A percentile compares a stretch with the other conserved stretches of the same genome.
Evolutionary conservation across 805 yeast species (phyloP).

Genomic region (Tetrapisispora iriomotensis): DNA sequence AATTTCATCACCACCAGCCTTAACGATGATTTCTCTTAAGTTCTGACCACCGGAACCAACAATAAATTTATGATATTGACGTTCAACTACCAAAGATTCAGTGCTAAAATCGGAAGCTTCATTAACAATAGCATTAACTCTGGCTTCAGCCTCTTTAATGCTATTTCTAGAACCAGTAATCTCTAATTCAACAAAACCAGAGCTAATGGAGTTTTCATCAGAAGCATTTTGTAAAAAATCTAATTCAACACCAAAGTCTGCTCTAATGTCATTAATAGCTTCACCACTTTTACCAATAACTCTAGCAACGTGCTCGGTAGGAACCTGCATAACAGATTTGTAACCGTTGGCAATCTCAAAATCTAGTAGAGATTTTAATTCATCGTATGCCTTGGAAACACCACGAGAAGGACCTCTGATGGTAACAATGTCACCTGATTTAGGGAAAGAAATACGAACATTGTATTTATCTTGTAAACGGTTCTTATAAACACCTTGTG

Average conservation of each 20-base stretch:
- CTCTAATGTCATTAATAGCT: constrained; percentile 68
- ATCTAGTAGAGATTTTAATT: constrained; percentile 69
- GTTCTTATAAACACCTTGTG: constrained; percentile 68
- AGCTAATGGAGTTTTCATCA: constrained; percentile 35
- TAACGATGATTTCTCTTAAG: constrained; percentile 60
- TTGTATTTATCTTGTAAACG: constrained; percentile 82
- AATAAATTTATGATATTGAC: constrained; percentile 62
- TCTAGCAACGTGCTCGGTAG: constrained; percentile 65
- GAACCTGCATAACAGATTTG: constrained; percentile 53
- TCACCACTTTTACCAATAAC: constrained; percentile 89
- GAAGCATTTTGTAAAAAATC: constrained; percentile 32
- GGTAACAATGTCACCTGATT: constrained; percentile 48
- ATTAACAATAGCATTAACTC: constrained; percentile 51
- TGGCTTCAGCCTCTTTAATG: constrained; percentile 59
- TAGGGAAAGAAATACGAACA: constrained; percentile 72
- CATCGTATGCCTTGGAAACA: constrained; percentile 74
- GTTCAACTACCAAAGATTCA: constrained; percentile 54
- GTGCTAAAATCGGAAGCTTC: constrained; percentile 55
- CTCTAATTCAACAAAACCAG: constrained; percentile 51
- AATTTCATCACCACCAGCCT: constrained; percentile 59
- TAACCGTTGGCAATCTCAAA: constrained; percentile 84
- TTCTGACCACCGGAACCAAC: constrained; percentile 73
- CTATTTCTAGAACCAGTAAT: constrained; percentile 71
- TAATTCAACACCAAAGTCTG: constrained; percentile 45
- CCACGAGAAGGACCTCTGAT: constrained; percentile 88